Evolutionary conservation across 1,284 basidiomycete species (phyloP), one percentile per base, ranked within the genome.

Genomic region (Jaminaea rosea): DNA sequence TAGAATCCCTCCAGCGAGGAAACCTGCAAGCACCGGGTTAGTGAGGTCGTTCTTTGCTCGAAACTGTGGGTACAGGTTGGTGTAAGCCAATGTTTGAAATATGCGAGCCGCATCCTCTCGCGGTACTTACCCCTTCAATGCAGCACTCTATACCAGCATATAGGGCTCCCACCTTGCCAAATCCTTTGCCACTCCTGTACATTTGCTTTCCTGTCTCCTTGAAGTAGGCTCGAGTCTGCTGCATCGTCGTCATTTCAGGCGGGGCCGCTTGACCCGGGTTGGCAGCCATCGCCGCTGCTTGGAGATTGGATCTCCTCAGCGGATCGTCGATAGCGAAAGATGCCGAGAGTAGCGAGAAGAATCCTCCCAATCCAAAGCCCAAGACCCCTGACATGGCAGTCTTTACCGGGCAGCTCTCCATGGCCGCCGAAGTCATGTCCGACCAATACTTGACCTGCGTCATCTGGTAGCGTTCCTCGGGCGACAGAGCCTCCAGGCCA

Each of bases 311-410:
- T 28, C 67, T 42, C 1, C 71, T 32, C 10, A 72, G 32, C 5
- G 93, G 93, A 74, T 97, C 93, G 75, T 97, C 93, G 68, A 94
- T 91, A 24, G 87, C 86, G 72, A 98, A 93, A 27, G 88, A 90
- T 11, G 90, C 80, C 39, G 87, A 89, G 90, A 98, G 93, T 57
- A 98, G 80, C 1, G 89, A 88, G 78, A 98, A 90, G 79, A 97
- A 92, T 26, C 85, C 92, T 59, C 93, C 94, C 45, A 97, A 80
- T 10, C 81, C 91, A 69, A 97, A 84, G 53, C 90, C 93, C 87
- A 75, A 54, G 10, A 58, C 63, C 42, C 87, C 90, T 9, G 88
- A 84, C 47, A 93, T 76, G 29, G 79, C 80, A 3, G 85, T 84
- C 77, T 94, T 96, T 48, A 82, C 80, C 1, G 82, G 80, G 76